A percentile compares a stretch with the other conserved stretches of the same genome.
Evolutionary conservation across 1,139 yeast genomes (phyloP).

Genomic region (Taphrina wiesneri): DNA sequence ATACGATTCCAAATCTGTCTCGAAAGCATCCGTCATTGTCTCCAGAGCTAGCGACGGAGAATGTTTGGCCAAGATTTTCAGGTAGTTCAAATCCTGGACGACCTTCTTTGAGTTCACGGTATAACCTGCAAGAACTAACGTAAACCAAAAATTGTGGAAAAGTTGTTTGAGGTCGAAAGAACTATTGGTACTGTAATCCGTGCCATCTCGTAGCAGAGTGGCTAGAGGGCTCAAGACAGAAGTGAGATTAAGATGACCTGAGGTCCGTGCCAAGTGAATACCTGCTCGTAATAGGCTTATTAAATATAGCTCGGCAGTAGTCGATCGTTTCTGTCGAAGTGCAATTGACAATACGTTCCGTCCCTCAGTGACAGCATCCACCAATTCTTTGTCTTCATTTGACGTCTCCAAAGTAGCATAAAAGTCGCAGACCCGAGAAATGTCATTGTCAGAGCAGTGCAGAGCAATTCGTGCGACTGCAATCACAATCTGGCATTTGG

Average conservation of each 20-base stretch:
- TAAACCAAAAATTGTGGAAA: conserved; percentile 92
- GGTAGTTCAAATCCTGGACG: conserved; percentile 51
- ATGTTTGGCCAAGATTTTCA: conserved; percentile 75
- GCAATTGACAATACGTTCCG: not conserved
- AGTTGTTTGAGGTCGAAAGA: conserved; percentile 41
- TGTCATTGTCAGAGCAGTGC: conserved; percentile 25
- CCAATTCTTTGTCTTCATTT: not conserved
- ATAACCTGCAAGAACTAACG: conserved; percentile 89
- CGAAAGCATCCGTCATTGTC: conserved; percentile 78
- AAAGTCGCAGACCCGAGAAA: not conserved
- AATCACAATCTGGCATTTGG: conserved; percentile 7
- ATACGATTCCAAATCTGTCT: conserved; percentile 87
- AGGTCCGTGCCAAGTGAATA: not conserved
- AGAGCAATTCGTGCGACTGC: conserved; percentile 10
- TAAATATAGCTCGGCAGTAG: conserved; percentile 5
- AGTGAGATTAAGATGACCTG: not conserved
- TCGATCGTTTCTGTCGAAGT: not conserved
- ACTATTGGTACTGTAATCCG: not conserved
- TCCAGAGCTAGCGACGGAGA: conserved; percentile 94
- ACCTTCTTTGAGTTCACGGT: conserved; percentile 61
- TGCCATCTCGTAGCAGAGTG: not conserved
- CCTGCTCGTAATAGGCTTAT: conserved; percentile 7
- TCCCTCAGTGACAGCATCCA: not conserved
- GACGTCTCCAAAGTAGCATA: not conserved
- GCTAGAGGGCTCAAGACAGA: conserved; percentile 8